phyloP scores from a whole-genome alignment of 148 eudicot species.

The Suaeda aralocaspica region DNA sequence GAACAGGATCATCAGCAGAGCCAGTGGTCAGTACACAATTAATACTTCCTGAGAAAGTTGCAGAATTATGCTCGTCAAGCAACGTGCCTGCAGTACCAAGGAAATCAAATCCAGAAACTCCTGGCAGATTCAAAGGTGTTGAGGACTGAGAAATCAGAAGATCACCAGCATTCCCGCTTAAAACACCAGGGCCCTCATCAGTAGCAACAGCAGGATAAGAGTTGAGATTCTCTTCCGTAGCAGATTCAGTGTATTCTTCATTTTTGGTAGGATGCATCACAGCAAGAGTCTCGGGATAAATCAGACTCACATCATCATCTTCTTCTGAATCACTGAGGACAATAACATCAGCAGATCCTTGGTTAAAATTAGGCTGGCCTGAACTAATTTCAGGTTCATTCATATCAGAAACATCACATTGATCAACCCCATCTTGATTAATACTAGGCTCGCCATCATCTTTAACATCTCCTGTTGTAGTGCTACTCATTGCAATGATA shows the following conservation, averaged over 20 bases:
- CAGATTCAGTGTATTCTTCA: slow-evolving; percentile 24
- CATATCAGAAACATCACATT: slow-evolving; percentile 29
- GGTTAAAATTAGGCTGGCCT: slow-evolving; percentile 24
- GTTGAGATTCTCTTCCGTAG: slow-evolving; percentile 21
- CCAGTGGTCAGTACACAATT: slow-evolving; percentile 12
- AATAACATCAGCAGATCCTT: slow-evolving; percentile 48
- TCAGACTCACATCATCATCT: slow-evolving; percentile 57
- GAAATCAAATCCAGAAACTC: slow-evolving; percentile 16
- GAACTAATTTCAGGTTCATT: slow-evolving; percentile 50
- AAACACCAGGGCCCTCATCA: slow-evolving; percentile 21
- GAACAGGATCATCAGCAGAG: slow-evolving; percentile 20
- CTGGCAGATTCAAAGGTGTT: slow-evolving; percentile 17
- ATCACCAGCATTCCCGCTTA: slow-evolving; percentile 6
- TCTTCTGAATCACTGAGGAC: slow-evolving; percentile 91
- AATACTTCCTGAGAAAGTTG: slow-evolving; percentile 10
- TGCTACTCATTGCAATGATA: slow-evolving; percentile 74
- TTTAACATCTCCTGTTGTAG: slow-evolving; percentile 54
- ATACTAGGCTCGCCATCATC: slow-evolving; percentile 58
- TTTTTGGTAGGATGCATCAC: slow-evolving; percentile 12
- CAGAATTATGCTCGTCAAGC: slow-evolving; percentile 19
- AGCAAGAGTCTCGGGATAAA: slow-evolving; percentile 36
- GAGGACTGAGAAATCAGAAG: slow-evolving; percentile 17
- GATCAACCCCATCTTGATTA: slow-evolving; percentile 44
- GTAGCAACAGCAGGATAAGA: slow-evolving; percentile 19
- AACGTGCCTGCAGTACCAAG: slow-evolving; percentile 23